Evolutionary conservation across 2,329 filamentous ascomycete species (phyloP).

Genomic region (Aspergillus fischeri): DNA sequence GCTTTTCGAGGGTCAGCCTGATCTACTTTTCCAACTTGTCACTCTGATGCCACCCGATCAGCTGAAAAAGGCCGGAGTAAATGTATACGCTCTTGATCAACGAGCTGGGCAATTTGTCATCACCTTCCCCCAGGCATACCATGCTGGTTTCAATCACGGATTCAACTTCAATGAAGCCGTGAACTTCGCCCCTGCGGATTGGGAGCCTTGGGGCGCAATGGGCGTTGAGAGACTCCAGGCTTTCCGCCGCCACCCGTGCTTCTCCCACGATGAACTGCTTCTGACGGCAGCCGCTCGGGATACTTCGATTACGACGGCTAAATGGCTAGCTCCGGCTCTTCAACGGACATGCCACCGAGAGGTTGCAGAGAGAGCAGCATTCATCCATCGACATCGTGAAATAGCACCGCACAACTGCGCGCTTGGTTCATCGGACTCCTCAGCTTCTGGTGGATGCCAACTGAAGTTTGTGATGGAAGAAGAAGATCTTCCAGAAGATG

Average conservation of each 20-base stretch:
- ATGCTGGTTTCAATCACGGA: conserved; percentile 96
- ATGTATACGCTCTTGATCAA: conserved; percentile 93
- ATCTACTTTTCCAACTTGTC: conserved; percentile 95
- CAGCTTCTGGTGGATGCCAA: conserved; percentile 47
- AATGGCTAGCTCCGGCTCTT: conserved; percentile 88
- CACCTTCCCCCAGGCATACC: conserved; percentile 94
- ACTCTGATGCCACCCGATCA: conserved; percentile 92
- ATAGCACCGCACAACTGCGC: conserved; percentile 52
- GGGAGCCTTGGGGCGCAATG: conserved; percentile 85
- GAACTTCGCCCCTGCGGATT: conserved; percentile 92
- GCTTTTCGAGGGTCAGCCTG: conserved; percentile 93
- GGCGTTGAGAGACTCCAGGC: conserved; percentile 82
- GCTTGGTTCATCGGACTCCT: conserved; percentile 46
- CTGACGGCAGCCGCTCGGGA: conserved; percentile 83
- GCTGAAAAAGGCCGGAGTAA: conserved; percentile 84
- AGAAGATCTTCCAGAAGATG: conserved; percentile 77
- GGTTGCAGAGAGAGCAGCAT: conserved; percentile 61
- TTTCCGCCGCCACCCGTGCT: conserved; percentile 89
- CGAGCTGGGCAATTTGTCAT: conserved; percentile 93
- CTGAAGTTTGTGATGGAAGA: conserved; percentile 65
- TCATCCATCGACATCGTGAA: conserved; percentile 63
- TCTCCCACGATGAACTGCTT: conserved; percentile 92
- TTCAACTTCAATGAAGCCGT: conserved; percentile 99
- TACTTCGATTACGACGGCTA: conserved; percentile 80
- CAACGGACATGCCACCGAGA: conserved; percentile 75